These are phyloP conservation scores for Eleusine indica DNA, from an alignment of 176 grass and related monocot genomes.

Conservation along the genomic window DNA sequence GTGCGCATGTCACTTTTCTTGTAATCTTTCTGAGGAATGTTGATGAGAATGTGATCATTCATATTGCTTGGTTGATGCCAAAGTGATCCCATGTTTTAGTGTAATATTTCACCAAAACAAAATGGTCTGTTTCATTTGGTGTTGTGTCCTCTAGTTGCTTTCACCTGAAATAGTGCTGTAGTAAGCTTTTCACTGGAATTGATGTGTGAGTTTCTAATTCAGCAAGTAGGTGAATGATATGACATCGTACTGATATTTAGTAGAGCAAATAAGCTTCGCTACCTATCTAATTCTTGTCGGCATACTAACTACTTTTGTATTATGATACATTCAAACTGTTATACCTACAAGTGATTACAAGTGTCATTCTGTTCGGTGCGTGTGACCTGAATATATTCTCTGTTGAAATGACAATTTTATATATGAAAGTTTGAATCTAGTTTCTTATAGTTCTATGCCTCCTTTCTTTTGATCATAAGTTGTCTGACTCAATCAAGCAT, in stretches of 20 bases:
- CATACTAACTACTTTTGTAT: not conserved
- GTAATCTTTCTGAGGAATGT: not conserved
- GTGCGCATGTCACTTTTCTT: constrained; percentile 35
- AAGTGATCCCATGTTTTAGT: not conserved
- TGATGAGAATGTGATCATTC: not conserved
- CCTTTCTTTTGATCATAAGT: not conserved
- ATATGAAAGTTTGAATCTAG: not conserved
- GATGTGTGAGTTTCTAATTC: not conserved
- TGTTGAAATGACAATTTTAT: not conserved
- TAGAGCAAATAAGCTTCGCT: not conserved
- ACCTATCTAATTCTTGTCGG: not conserved
- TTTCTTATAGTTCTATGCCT: constrained; percentile 11
- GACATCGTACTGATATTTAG: not conserved
- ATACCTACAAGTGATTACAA: not conserved
- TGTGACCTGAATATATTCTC: not conserved
- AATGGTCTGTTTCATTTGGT: not conserved
- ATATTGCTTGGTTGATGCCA: not conserved
- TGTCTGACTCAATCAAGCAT: not conserved
- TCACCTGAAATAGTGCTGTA: not conserved
- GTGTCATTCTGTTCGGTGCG: not conserved
- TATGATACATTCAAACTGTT: not conserved
- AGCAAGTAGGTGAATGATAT: not conserved
- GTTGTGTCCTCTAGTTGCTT: not conserved
- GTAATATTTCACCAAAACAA: constrained; percentile 3
- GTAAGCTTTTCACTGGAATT: not conserved